These are phyloP conservation scores for Mycena alexandri DNA, from an alignment of 768 basidiomycete genomes.

Conservation along the genomic window DNA sequence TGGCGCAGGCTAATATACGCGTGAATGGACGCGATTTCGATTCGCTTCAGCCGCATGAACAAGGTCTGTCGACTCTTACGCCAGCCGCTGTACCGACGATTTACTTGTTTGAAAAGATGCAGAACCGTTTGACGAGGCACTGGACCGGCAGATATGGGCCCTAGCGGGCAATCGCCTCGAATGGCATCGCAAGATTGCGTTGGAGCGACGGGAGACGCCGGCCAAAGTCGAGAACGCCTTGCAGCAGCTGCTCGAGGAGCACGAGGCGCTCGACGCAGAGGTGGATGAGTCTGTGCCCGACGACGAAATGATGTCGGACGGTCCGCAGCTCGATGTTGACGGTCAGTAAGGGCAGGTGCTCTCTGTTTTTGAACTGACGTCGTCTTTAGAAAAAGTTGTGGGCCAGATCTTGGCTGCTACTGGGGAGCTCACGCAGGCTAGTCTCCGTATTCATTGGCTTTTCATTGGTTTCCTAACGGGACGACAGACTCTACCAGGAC, in stretches of 20 bases:
- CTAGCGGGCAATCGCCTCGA: conserved; percentile 79
- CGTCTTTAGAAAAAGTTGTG: conserved; percentile 12
- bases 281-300: conserved; percentile 37
- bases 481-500: conserved; percentile 59
- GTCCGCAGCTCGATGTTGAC: conserved; percentile 33
- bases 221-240: conserved; percentile 58
- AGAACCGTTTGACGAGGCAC: conserved; percentile 88
- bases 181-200: conserved; percentile 80
- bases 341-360: conserved; percentile 36
- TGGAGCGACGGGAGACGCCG: conserved; percentile 74
- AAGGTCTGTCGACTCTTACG: conserved; percentile 51
- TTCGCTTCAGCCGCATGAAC: conserved; percentile 65
- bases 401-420: conserved; percentile 25
- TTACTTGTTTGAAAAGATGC: conserved; percentile 57
- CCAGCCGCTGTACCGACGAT: neutral
- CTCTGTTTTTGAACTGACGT: neutral
- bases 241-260: conserved; percentile 46
- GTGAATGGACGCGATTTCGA: conserved; percentile 86
- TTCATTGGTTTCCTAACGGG: conserved; percentile 4
- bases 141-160: conserved; percentile 87
- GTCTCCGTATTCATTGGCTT: conserved; percentile 18
- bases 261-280: conserved; percentile 46
- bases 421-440: conserved; percentile 20
- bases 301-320: conserved; percentile 20
- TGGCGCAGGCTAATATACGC: conserved; percentile 78